Base-by-base conservation (phyloP, 1,139 yeast genomes). In the Kurtzmaniella quercitrusa region DNA sequence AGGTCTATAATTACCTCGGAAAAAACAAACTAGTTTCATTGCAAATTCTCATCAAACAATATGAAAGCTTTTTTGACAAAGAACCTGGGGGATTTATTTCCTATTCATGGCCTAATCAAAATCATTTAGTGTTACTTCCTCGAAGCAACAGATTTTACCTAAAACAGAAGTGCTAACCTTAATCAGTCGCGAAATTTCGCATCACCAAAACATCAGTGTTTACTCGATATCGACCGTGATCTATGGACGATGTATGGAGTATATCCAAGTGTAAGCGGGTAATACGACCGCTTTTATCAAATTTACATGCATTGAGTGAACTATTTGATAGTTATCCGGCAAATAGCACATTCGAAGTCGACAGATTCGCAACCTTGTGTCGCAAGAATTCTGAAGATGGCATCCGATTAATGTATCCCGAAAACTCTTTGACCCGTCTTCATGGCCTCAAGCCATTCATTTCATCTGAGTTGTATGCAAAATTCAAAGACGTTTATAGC, bases 201-300 rank as follows among this genome's bases (percentile, higher is more conserved):
- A n/a, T 26, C 30, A 26, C n/a, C 12, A 26, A 26, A 26, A 4
- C 30, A 11, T 9, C 14, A 6, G 12, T 4, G 30, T 14, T 26
- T 6, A 5, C 12, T 9, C n/a, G n/a, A 26, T 26, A 21, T 21
- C 9, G 6, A 21, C 23, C 30, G 30, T 9, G 4, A 5, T 26
- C 30, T 9, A 34, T 34, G 37, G 22, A 14, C 37, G 17, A 34
- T 19, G 22, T 34, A 14, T 42, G 43, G 43, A n/a, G 38, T n/a
- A 42, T 46, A 12, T 41, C 61, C 5, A 58, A 63, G 45, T 66
- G 69, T 52, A 67, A 66, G 48, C 52, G 74, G 39, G 51, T 65
- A 2, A 57, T 65, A 8, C 59, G 76, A 22, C 76, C 76, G 12
- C 52, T 71, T 16, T 46, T 68, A 6, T 52, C 71, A 38, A 68